phyloP scores from a whole-genome alignment of 1,284 basidiomycete genomes.

The Moesziomyces sp. region DNA sequence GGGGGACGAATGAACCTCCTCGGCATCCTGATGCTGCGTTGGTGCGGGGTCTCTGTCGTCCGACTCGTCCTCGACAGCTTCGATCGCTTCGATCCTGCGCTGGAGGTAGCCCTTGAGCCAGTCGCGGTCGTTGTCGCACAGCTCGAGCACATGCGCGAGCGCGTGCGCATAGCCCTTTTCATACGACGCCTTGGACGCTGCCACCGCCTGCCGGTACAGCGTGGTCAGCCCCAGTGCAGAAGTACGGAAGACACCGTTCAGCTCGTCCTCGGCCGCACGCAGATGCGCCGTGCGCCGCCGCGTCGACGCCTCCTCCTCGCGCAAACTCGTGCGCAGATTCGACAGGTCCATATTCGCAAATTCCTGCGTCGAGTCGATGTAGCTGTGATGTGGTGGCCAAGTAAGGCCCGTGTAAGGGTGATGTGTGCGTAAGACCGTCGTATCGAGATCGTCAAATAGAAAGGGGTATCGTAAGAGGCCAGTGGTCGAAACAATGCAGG shows the following conservation, averaged over 20 bases:
- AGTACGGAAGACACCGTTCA: constrained; percentile 35
- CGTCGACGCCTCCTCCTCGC: constrained; percentile 27
- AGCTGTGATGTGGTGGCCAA: too few relatives aligned
- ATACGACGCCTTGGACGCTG: constrained; percentile 29
- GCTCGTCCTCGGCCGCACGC: constrained; percentile 30
- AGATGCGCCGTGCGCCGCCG: constrained; percentile 28
- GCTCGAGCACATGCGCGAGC: constrained; percentile 43
- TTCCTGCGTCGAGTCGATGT: too few relatives aligned
- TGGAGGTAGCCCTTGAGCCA: constrained; percentile 53
- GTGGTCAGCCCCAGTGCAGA: constrained; percentile 43
- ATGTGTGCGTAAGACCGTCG: too few relatives aligned
- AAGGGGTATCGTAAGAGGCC: too few relatives aligned
- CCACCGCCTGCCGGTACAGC: constrained; percentile 39
- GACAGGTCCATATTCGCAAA: constrained; percentile 28
- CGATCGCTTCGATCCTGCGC: constrained; percentile 47
- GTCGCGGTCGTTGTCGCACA: constrained; percentile 38
- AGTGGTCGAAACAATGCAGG: too few relatives aligned
- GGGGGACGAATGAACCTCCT: neutral
- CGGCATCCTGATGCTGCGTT: neutral
- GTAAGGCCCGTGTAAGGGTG: too few relatives aligned
- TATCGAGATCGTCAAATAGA: too few relatives aligned
- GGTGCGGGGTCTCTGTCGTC: constrained; percentile 7
- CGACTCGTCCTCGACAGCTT: constrained; percentile 41
- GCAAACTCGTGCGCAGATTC: constrained; percentile 30
- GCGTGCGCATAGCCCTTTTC: constrained; percentile 47